Base-by-base conservation (phyloP, 1,284 basidiomycete species). In the Hymenochaete sp. region DNA sequence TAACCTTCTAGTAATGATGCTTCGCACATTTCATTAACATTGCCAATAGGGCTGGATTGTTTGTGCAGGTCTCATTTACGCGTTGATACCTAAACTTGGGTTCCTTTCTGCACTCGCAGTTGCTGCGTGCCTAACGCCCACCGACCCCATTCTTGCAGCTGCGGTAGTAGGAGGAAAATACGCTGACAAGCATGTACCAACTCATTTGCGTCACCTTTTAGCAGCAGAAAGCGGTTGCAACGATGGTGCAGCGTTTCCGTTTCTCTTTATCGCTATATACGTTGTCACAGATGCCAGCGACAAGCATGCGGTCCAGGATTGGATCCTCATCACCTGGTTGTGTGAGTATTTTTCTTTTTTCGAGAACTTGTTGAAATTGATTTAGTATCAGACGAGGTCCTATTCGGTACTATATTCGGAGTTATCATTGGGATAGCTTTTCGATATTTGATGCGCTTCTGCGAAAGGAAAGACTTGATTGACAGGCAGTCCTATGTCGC, bases 161-260 rank as follows among this genome's bases (percentile, higher is more conserved):
- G 86, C 83, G 3, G 79, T 98, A 45, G 85, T 98, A 10, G 95
- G 96, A 59, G 95, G 96, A 44, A 95, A 92, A 64, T 99, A 95
- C 68, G 95, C 95, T 2, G 89, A 98, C 62, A 96, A 97, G 60
- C 95, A 99, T 57, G 95, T 99, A 13, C 95, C 95, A 0, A 83
- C 91, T 0, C 96, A 99, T 62, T 74, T 98, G 38, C 82, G 88
- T 38, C 91, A 98, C 63, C 73, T 87, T 6, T 67, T 98, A 11
- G 89, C 90, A 18, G 92, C 91, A 22, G 93, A 98, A 66, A 86
- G 82, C 43, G 95, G 90, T 10, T 89, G 88, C 59, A 96, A 96
- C 61, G 92, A 96, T 53, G 92, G 92, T 22, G 91, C 89, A 1
- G 95, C 95, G 0, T 99, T 96, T 62, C 95, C 95, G 0, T 98